These are phyloP conservation scores for Gossypium trilobum DNA, from an alignment of 441 rosid genomes.

Conservation along the genomic window DNA sequence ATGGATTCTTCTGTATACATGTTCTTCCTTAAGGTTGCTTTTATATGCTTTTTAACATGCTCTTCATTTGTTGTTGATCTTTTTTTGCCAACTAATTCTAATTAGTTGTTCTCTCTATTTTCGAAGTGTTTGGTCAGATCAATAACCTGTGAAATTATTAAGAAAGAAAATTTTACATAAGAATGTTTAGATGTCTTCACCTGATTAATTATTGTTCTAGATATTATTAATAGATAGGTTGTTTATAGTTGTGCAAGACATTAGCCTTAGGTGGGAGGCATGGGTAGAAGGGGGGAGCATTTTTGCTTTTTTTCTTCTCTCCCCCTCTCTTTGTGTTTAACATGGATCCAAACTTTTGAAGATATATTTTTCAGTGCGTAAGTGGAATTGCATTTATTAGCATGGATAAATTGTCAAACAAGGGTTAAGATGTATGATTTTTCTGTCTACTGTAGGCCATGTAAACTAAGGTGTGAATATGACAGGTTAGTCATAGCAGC, in stretches of 20 bases:
- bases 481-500: neutral
- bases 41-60: neutral
- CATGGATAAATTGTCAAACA: neutral
- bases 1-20: slow-evolving; percentile 22
- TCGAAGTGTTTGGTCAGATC: neutral
- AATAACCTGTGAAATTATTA: neutral
- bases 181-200: neutral
- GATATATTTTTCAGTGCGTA: neutral
- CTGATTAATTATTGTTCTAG: neutral
- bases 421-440: neutral
- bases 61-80: neutral
- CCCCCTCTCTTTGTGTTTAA: neutral
- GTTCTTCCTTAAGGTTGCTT: slow-evolving; percentile 15
- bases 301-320: neutral
- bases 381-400: slow-evolving; percentile 2
- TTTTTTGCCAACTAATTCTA: neutral
- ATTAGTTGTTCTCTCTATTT: neutral
- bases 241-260: neutral
- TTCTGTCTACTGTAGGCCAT: neutral
- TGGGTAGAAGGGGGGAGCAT: neutral
- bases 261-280: neutral
- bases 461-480: neutral
- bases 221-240: slow-evolving; percentile 4
- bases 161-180: neutral
- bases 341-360: neutral